phyloP scores from a whole-genome alignment of 495 filamentous ascomycete genomes.

The Neurospora sp. region DNA sequence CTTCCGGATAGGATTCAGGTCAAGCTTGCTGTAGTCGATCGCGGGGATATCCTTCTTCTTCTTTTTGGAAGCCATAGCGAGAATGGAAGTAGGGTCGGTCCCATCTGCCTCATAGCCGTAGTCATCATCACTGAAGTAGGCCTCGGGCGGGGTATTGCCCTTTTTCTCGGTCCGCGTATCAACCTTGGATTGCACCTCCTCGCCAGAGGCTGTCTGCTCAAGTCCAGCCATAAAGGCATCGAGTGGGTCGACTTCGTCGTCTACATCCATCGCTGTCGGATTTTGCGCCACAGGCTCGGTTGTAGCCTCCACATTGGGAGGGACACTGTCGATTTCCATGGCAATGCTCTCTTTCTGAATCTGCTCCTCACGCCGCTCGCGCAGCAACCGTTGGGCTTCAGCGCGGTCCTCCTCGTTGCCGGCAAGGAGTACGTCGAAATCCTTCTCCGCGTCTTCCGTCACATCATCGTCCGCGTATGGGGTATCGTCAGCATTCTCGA shows the following conservation, averaged over 20 bases:
- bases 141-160: constrained; percentile 57
- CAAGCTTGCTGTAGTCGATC: constrained; percentile 73
- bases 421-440: constrained; percentile 61
- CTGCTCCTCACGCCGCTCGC: constrained; percentile 40
- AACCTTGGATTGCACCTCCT: background rate
- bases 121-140: constrained; percentile 78
- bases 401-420: constrained; percentile 75
- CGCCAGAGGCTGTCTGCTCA: constrained; percentile 19
- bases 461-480: constrained; percentile 51
- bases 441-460: constrained; percentile 48
- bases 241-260: constrained; percentile 80
- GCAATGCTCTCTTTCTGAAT: constrained; percentile 40
- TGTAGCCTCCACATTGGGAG: constrained; percentile 3
- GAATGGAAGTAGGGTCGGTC: constrained; percentile 66
- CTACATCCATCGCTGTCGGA: constrained; percentile 38
- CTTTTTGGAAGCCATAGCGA: constrained; percentile 79
- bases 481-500: constrained; percentile 50
- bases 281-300: background rate
- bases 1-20: constrained; percentile 80
- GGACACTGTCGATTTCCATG: constrained; percentile 36
- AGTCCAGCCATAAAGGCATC: constrained; percentile 93
- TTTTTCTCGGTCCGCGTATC: constrained; percentile 4
- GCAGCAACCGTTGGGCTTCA: constrained; percentile 66
- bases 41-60: constrained; percentile 94
- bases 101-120: constrained; percentile 62